Conservation (phyloP, 2,329 filamentous ascomycete genomes). For the Penicillium polonicum region DNA sequence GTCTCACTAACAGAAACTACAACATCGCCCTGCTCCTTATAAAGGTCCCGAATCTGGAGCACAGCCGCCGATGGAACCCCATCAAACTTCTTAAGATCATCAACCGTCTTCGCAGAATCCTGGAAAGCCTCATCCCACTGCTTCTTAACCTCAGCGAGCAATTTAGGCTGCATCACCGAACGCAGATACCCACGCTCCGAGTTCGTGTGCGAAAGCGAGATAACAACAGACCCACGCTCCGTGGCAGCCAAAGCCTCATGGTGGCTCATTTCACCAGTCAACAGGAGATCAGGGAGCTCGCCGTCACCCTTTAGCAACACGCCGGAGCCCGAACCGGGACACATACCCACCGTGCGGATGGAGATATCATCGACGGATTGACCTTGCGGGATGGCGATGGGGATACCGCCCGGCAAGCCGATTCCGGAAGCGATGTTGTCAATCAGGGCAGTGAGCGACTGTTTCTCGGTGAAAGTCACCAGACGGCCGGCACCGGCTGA, state of each 20-base stretch:
- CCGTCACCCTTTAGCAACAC: constrained; percentile 61
- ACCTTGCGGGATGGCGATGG: constrained; percentile 63
- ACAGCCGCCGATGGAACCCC: constrained; percentile 31
- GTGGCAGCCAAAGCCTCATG: constrained; percentile 86
- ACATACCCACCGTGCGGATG: constrained; percentile 75
- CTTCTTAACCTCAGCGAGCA: constrained; percentile 59
- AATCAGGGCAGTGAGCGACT: constrained; percentile 59
- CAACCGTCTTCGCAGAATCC: constrained; percentile 38
- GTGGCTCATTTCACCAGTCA: constrained; percentile 92
- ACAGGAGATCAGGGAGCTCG: constrained; percentile 68
- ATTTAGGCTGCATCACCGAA: constrained; percentile 64
- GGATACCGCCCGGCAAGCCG: constrained; percentile 65
- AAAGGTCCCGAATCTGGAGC: constrained; percentile 43
- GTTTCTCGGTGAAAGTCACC: constrained; percentile 54
- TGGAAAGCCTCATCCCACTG: constrained; percentile 53
- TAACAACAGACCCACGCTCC: constrained; percentile 77
- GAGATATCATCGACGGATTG: constrained; percentile 53
- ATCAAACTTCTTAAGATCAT: constrained; percentile 21
- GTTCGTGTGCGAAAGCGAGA: constrained; percentile 89
- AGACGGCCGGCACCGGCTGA: constrained; percentile 63
- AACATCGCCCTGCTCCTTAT: constrained; percentile 52
- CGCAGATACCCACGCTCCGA: constrained; percentile 82
- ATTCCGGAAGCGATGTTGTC: constrained; percentile 61
- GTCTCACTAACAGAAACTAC: constrained; percentile 72
- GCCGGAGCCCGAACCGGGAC: constrained; percentile 81